phyloP scores from a whole-genome alignment of 768 basidiomycete genomes.

The Cyathus striatus region DNA sequence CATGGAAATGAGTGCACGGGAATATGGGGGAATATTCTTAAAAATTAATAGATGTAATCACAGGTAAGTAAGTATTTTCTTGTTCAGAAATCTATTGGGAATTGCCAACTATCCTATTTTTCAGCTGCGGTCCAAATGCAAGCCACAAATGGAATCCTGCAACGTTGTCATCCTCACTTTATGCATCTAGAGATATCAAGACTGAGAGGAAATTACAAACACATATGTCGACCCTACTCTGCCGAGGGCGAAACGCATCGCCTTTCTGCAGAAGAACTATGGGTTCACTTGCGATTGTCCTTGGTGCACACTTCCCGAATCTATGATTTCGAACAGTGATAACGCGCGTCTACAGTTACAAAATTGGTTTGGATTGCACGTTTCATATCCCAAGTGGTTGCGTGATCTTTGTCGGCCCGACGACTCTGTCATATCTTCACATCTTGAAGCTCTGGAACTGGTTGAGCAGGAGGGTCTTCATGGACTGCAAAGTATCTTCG shows the following conservation, averaged over 20 bases:
- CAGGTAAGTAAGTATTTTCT: constrained; percentile 20
- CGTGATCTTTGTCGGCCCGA: constrained; percentile 34
- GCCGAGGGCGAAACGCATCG: constrained; percentile 24
- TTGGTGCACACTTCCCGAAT: constrained; percentile 19
- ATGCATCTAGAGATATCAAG: constrained; percentile 32
- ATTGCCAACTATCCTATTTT: neutral
- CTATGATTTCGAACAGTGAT: constrained; percentile 22
- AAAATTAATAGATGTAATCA: constrained; percentile 40
- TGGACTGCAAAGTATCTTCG: constrained; percentile 31
- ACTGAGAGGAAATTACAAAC: constrained; percentile 40
- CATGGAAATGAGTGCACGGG: constrained; percentile 11
- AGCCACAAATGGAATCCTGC: constrained; percentile 35
- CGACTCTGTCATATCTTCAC: constrained; percentile 31
- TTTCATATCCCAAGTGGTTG: constrained; percentile 36
- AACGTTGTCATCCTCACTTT: constrained; percentile 31
- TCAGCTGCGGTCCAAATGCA: constrained; percentile 40
- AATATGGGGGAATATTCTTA: constrained; percentile 39
- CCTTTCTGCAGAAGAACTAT: constrained; percentile 30
- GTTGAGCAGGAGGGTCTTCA: constrained; percentile 37
- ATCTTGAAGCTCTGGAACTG: constrained; percentile 29
- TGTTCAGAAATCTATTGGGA: neutral
- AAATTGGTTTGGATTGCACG: constrained; percentile 28
- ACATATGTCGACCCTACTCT: constrained; percentile 38
- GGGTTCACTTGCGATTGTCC: constrained; percentile 36
- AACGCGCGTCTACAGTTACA: constrained; percentile 24